A percentile compares a stretch with the other conserved stretches of the same genome.
Conservation (phyloP, 441 rosid genomes). For the Lepidium campestre region DNA sequence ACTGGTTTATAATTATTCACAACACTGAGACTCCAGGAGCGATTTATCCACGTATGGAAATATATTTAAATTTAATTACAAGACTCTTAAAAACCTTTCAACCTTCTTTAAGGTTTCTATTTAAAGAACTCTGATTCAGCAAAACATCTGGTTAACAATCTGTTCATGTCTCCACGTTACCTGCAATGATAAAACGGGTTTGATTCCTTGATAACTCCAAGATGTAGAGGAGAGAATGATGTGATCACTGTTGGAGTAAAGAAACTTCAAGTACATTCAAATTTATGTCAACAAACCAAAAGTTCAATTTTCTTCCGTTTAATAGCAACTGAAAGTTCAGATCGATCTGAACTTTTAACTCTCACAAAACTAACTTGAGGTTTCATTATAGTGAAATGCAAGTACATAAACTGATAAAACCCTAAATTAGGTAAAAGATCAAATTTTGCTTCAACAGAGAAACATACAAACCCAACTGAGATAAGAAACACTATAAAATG, state of each 20-base stretch:
- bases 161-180: neutral
- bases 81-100: neutral
- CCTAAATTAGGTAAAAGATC: constrained; percentile 6
- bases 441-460: neutral
- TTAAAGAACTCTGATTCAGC: neutral
- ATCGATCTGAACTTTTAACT: neutral
- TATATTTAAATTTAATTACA: neutral
- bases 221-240: neutral
- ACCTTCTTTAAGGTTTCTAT: neutral
- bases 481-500: constrained; percentile 1
- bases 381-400: constrained; percentile 19
- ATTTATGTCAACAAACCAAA: constrained; percentile 1
- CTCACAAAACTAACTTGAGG: neutral
- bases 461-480: constrained; percentile 7
- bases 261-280: neutral
- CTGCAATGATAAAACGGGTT: constrained; percentile 2
- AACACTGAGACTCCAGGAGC: neutral
- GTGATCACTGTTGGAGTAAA: neutral
- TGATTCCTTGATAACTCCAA: neutral
- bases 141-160: neutral
- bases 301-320: neutral
- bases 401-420: neutral
- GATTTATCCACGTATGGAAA: neutral
- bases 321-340: neutral
- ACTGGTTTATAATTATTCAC: neutral